Evolutionary conservation across 2,329 filamentous ascomycete species (phyloP).

Genomic region (Daldinia eschscholtzii): DNA sequence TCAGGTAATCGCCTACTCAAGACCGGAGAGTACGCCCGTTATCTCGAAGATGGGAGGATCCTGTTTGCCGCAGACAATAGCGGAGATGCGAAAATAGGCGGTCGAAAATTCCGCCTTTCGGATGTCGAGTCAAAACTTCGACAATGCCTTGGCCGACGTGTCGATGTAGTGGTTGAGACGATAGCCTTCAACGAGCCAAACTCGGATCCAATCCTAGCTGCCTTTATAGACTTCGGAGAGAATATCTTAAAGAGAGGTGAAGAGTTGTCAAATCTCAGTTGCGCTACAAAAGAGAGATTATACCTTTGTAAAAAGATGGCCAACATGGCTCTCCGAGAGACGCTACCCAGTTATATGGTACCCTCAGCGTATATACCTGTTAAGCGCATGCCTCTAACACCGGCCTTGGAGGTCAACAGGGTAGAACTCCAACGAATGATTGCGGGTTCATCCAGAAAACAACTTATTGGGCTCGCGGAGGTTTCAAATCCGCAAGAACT

Average conservation of each 20-base stretch:
- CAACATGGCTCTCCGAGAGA: slow-evolving; percentile 56
- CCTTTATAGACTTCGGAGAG: slow-evolving; percentile 64
- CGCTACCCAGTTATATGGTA: slow-evolving; percentile 58
- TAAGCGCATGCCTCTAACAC: slow-evolving; percentile 61
- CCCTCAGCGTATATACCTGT: slow-evolving; percentile 64
- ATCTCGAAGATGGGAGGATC: slow-evolving; percentile 62
- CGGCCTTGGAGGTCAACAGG: slow-evolving; percentile 64
- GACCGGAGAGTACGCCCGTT: slow-evolving; percentile 65
- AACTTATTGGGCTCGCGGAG: slow-evolving; percentile 59
- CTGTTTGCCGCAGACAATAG: slow-evolving; percentile 61
- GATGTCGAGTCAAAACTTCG: slow-evolving; percentile 63
- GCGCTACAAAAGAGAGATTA: slow-evolving; percentile 58
- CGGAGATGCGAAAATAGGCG: slow-evolving; percentile 58
- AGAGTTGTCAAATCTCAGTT: slow-evolving; percentile 56
- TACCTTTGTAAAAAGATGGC: slow-evolving; percentile 60
- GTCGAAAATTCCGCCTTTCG: slow-evolving; percentile 57
- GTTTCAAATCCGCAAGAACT: slow-evolving; percentile 56
- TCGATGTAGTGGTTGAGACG: slow-evolving; percentile 64
- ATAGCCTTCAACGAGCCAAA: slow-evolving; percentile 60
- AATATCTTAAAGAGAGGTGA: slow-evolving; percentile 55
- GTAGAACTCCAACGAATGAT: slow-evolving; percentile 62
- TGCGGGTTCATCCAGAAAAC: slow-evolving; percentile 57
- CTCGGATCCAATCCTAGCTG: slow-evolving; percentile 57
- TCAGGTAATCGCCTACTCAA: slow-evolving; percentile 56
- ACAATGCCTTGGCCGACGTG: slow-evolving; percentile 59